Evolutionary conservation across 192 early-diverging fungal genomes (phyloP).

Genomic region (Umbelopsis isabellina): DNA sequence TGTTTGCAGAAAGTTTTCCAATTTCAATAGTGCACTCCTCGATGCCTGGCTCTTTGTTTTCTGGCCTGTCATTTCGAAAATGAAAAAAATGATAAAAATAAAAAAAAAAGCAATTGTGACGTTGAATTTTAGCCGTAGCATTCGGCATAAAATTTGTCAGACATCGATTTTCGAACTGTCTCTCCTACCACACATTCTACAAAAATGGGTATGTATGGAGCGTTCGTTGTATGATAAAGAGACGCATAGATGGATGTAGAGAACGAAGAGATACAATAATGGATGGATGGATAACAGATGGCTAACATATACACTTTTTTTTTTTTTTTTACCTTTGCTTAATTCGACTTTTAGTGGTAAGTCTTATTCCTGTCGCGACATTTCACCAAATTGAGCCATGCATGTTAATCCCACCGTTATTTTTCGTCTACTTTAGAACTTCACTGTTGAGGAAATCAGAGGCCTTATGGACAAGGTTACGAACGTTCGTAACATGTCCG

Average conservation of each 20-base stretch:
- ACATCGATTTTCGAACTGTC: background rate
- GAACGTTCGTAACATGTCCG: conserved; percentile 99
- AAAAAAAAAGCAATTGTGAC: conserved; percentile 18
- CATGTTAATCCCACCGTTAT: background rate
- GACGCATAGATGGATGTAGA: conserved; percentile 20
- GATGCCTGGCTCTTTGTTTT: too few species aligned
- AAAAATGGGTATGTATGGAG: conserved; percentile 31
- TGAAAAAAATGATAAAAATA: conserved; percentile 5
- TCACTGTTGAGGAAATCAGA: conserved; percentile 59
- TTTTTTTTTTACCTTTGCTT: background rate
- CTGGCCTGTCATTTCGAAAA: too few species aligned
- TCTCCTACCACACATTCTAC: conserved; percentile 23
- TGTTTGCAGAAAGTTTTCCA: too few species aligned
- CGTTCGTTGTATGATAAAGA: background rate
- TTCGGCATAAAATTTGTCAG: conserved; percentile 19
- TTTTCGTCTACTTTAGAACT: conserved; percentile 36
- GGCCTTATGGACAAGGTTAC: conserved; percentile 58
- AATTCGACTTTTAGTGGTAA: conserved; percentile 18
- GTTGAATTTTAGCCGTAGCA: conserved; percentile 5
- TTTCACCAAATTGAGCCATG: background rate
- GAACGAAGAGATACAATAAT: background rate
- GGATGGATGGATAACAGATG: conserved; percentile 2
- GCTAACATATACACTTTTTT: background rate
- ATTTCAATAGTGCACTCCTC: too few species aligned
- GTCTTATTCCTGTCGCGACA: background rate